These are phyloP conservation scores for Aspergillus mulundensis DNA, from an alignment of 495 filamentous ascomycete species.

Conservation along the genomic window DNA sequence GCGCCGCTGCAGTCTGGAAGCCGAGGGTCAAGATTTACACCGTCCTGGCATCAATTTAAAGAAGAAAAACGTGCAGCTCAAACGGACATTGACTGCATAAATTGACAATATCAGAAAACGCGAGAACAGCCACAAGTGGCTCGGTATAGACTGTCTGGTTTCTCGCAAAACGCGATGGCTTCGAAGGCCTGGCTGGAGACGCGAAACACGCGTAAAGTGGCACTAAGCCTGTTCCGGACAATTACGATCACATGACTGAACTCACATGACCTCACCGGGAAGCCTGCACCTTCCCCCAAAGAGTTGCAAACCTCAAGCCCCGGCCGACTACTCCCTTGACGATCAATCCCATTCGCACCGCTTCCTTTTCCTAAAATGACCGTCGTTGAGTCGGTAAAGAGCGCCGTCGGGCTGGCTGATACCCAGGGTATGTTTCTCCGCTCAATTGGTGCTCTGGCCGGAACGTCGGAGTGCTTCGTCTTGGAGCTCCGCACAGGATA, in stretches of 20 bases:
- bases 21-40: constrained; percentile 5
- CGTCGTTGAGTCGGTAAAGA: constrained; percentile 52
- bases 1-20: constrained; percentile 6
- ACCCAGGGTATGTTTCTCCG: constrained; percentile 35
- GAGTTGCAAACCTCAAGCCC: constrained; percentile 30
- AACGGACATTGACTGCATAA: not conserved
- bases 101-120: constrained; percentile 3
- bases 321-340: constrained; percentile 19
- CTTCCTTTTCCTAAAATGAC: constrained; percentile 36
- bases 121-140: constrained; percentile 24
- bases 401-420: constrained; percentile 46
- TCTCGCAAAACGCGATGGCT: constrained; percentile 24
- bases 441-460: constrained; percentile 17
- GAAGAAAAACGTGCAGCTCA: not conserved
- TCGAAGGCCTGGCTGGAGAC: constrained; percentile 22
- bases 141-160: constrained; percentile 18
- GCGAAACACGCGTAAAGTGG: constrained; percentile 28
- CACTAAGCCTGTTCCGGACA: constrained; percentile 25
- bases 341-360: constrained; percentile 15
- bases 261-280: constrained; percentile 32
- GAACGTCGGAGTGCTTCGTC: constrained; percentile 5
- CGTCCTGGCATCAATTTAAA: constrained; percentile 11
- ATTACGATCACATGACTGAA: not conserved
- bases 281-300: constrained; percentile 27
- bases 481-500: not conserved